Conservation (phyloP, 2,329 filamentous ascomycete genomes). For the Botrytis hyacinthi region DNA sequence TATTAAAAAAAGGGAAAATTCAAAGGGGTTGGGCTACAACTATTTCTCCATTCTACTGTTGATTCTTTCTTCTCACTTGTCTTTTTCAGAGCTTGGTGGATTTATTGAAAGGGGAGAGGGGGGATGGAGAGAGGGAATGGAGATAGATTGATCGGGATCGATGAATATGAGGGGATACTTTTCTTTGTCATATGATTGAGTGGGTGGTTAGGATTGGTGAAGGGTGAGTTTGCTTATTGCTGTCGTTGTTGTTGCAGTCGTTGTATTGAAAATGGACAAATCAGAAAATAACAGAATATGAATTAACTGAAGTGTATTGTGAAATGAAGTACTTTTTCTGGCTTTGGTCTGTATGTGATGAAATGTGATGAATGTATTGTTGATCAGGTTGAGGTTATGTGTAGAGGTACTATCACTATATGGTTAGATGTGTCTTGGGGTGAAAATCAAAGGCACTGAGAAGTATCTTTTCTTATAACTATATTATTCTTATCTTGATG, state of each 20-base stretch:
- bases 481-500: neutral
- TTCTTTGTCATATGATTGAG: neutral
- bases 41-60: neutral
- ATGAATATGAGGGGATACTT: neutral
- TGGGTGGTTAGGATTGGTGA: neutral
- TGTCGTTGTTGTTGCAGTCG: neutral
- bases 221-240: neutral
- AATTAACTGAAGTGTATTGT: neutral
- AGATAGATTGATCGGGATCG: neutral
- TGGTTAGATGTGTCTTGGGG: neutral
- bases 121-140: neutral
- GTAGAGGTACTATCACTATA: no score
- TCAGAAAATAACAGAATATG: neutral
- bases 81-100: neutral
- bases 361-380: neutral
- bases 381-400: neutral
- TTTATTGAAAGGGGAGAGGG: neutral
- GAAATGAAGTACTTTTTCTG: neutral
- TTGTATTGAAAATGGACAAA: neutral
- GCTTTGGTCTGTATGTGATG: neutral
- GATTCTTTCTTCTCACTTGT: conserved; percentile 1
- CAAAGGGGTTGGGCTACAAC: neutral
- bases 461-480: neutral
- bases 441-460: neutral
- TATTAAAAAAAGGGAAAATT: neutral